Percentiles rank a stretch among this genome's conserved stretches.
phyloP scores from a whole-genome alignment of 768 basidiomycete species.

The Leccinum boreale region DNA sequence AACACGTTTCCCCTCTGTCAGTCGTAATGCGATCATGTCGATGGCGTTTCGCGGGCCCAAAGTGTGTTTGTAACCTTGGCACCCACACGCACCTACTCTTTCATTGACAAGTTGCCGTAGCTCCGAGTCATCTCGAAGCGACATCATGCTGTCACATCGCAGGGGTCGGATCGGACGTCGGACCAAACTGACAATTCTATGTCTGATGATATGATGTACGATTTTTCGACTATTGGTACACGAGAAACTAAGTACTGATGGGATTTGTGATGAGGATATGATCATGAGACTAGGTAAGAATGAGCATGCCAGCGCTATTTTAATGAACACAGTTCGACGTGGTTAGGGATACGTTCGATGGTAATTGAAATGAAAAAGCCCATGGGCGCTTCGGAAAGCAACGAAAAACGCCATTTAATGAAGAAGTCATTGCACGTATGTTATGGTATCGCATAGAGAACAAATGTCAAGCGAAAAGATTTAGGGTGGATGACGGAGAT shows the following conservation, averaged over 20 bases:
- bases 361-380: neutral
- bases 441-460: constrained; percentile 1
- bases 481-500: neutral
- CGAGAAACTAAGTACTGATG: neutral
- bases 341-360: neutral
- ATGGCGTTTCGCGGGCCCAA: neutral
- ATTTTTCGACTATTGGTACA: neutral
- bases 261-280: neutral
- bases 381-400: neutral
- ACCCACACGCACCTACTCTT: neutral
- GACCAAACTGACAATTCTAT: neutral
- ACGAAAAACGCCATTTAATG: neutral
- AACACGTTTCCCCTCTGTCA: neutral
- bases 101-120: neutral
- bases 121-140: neutral
- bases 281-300: neutral
- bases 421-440: neutral
- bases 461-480: neutral
- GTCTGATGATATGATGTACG: neutral
- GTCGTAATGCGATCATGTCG: neutral
- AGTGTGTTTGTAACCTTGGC: neutral
- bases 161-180: neutral
- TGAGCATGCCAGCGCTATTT: constrained; percentile 8
- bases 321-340: constrained; percentile 7
- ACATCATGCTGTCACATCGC: neutral